Base-by-base conservation (phyloP, 257 asterid species). In the Capsicum rhomboideum region DNA sequence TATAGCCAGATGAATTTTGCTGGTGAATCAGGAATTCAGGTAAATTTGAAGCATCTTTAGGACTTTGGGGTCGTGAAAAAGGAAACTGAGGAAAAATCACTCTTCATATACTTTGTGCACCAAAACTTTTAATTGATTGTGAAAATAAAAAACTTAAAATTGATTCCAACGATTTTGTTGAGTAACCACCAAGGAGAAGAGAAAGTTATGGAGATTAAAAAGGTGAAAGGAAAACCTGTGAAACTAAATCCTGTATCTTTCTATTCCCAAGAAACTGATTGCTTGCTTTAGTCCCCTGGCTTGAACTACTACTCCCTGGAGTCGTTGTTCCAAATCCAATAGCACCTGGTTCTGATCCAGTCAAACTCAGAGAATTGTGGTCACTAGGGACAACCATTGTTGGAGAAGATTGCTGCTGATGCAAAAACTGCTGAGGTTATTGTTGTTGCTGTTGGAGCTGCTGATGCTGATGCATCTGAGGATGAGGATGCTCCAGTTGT, bases 241-340 rank as follows among this genome's bases (percentile, higher is more conserved):
- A 90, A 84, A 92, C 96, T 69, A 94, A 82, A 88, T 96, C 98
- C 85, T 90, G 97, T 82, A 96, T 94, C 91, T 87, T 94, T 89
- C 98, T 92, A 92, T 94, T 96, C 87, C 98, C 98, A 77, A 94
- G 92, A 83, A 96, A 90, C 50, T 96, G 98, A 89, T 89, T 91
- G 90, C 93, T 92, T 8, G 95, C 95, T 86, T 93, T 98, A 50
- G 94, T 89, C 87, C 87, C 98, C 84, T 92, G 98, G 88, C 97
- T 96, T 58, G 98, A 92, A 88, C 97, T 93, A 88, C 97, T 93
- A 75, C 97, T 98, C 63, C 97, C 98, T 0, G 98, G 95, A 44
- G 97, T 90, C 44, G 97, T 92, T 6, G 93, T 84, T 82, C 97
- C 99, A 54, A 97, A 93, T 82, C 93, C 97, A 82, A 96, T 90